phyloP scores from a whole-genome alignment of 495 filamentous ascomycete species.

The Corynascus novoguineensis region DNA sequence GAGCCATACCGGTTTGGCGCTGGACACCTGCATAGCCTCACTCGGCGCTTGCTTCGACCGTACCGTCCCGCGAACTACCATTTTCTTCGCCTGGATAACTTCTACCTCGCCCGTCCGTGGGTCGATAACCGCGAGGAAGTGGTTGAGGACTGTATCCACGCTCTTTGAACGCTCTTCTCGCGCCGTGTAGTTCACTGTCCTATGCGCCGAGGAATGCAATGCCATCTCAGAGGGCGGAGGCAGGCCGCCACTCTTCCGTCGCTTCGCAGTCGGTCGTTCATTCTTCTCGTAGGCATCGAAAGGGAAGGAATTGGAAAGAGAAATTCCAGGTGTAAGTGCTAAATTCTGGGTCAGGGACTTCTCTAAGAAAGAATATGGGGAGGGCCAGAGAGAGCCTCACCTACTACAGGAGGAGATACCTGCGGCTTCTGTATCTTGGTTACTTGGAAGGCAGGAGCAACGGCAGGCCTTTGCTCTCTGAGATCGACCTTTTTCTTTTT shows the following conservation, averaged over 20 bases:
- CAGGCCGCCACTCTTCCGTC: constrained; percentile 39
- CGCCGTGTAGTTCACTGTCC: constrained; percentile 73
- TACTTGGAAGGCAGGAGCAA: constrained; percentile 43
- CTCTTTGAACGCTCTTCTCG: constrained; percentile 61
- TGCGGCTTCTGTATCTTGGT: constrained; percentile 54
- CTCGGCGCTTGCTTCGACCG: constrained; percentile 45
- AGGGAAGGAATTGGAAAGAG: constrained; percentile 48
- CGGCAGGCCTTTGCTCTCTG: constrained; percentile 30
- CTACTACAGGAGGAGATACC: constrained; percentile 60
- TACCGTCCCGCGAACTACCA: constrained; percentile 62
- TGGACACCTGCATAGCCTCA: constrained; percentile 37
- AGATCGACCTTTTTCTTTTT: constrained; percentile 62
- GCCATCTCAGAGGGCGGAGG: constrained; percentile 54
- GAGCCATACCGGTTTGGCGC: constrained; percentile 34
- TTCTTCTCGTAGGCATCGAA: constrained; percentile 61
- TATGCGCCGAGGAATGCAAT: constrained; percentile 71
- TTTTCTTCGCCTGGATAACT: constrained; percentile 67
- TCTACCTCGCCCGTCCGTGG: constrained; percentile 64
- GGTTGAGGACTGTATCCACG: constrained; percentile 61
- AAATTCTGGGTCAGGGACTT: constrained; percentile 8
- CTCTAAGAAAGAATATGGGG: too few species aligned
- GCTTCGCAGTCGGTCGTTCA: constrained; percentile 39
- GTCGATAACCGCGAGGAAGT: constrained; percentile 86
- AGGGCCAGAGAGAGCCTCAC: constrained; percentile 34
- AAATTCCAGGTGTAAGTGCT: constrained; percentile 68